Evolutionary conservation across 768 basidiomycete genomes (phyloP).

Genomic region (Multifurca ochricompacta): DNA sequence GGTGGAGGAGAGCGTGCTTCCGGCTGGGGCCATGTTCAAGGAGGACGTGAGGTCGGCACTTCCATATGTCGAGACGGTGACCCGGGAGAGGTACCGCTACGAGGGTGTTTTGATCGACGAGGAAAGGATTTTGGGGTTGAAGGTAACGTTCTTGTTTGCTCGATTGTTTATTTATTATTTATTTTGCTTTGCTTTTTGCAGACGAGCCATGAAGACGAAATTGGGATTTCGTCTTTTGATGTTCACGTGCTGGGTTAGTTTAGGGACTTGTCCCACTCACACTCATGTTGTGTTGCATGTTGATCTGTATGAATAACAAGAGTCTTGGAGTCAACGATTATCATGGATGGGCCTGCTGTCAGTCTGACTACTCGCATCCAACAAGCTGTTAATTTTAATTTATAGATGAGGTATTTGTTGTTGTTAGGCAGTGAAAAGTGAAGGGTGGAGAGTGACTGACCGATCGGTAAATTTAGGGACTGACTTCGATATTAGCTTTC

Average conservation of each 20-base stretch:
- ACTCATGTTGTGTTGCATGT: too few species aligned
- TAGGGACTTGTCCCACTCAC: neutral
- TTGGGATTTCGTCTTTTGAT: constrained; percentile 14
- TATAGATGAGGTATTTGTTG: too few species aligned
- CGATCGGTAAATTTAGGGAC: too few species aligned
- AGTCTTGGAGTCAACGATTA: too few species aligned
- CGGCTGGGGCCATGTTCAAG: constrained; percentile 16
- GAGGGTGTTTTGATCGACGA: constrained; percentile 27
- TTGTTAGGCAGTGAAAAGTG: too few species aligned
- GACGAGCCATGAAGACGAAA: constrained; percentile 7
- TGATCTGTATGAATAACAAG: too few species aligned
- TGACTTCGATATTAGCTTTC: too few species aligned
- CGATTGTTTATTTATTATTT: too few species aligned
- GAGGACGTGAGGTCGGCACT: constrained; percentile 20
- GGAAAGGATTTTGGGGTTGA: constrained; percentile 26
- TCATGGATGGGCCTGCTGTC: too few species aligned
- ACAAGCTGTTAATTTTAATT: too few species aligned
- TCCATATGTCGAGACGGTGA: constrained; percentile 24
- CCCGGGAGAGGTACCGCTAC: constrained; percentile 16
- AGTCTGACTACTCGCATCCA: too few species aligned
- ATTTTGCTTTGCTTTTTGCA: neutral
- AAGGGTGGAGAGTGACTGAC: too few species aligned
- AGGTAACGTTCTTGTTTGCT: constrained; percentile 17
- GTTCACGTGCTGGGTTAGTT: constrained; percentile 14
- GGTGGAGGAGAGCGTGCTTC: neutral